Evolutionary conservation across 116 monocot genomes (phyloP).

Genomic region (Posidonia oceanica): DNA sequence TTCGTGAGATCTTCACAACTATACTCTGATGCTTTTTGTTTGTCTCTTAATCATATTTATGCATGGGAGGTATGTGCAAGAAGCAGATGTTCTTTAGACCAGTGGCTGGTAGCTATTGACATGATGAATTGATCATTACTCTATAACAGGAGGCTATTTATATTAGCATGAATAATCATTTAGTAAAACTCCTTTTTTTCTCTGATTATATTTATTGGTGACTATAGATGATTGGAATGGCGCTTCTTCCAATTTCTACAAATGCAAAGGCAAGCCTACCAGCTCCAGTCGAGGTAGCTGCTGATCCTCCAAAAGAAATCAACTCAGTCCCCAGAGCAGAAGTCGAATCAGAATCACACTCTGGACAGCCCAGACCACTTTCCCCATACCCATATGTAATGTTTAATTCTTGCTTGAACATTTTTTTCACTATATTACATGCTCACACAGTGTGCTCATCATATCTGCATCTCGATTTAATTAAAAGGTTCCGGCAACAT

Average conservation of each 20-base stretch:
- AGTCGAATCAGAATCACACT: conserved; percentile 22
- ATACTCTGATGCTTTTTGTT: too few species aligned
- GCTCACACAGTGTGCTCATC: not conserved
- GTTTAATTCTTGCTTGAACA: conserved; percentile 8
- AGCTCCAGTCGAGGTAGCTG: conserved; percentile 14
- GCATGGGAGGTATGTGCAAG: too few species aligned
- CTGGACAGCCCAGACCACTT: conserved; percentile 33
- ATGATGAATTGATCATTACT: not conserved
- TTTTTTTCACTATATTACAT: not conserved
- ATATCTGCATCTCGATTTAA: not conserved
- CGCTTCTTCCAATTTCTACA: conserved; percentile 47
- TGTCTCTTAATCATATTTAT: too few species aligned
- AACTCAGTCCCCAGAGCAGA: conserved; percentile 47
- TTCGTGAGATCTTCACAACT: too few species aligned
- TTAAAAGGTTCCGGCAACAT: not conserved
- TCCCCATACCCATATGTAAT: conserved; percentile 88
- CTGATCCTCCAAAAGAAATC: conserved; percentile 24
- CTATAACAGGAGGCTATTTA: too few species aligned
- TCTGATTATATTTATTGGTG: conserved; percentile 1
- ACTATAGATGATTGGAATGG: conserved; percentile 76
- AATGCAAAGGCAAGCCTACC: conserved; percentile 36
- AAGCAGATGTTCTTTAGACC: too few species aligned
- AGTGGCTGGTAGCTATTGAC: too few species aligned
- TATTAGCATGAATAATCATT: too few species aligned
- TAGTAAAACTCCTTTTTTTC: too few species aligned